A percentile compares a stretch with the other conserved stretches of the same genome.
Evolutionary conservation across 1,284 basidiomycete genomes (phyloP).

Genomic region (Malassezia slooffiae): DNA sequence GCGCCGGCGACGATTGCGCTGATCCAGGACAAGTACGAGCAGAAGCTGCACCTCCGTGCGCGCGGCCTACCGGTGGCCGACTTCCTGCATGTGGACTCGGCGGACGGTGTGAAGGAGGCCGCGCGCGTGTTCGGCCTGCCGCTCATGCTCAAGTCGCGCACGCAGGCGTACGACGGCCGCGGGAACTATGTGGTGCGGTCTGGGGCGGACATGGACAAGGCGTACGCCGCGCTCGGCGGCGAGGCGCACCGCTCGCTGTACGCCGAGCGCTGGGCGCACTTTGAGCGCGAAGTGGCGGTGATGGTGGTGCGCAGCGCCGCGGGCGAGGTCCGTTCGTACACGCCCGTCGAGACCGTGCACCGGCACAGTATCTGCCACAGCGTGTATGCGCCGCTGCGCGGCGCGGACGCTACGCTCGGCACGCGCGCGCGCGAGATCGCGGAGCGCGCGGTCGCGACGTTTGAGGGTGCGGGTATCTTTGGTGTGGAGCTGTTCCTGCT

Average conservation of each 20-base stretch:
- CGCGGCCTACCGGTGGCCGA: conserved; percentile 59
- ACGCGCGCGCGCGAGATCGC: conserved; percentile 67
- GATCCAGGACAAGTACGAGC: conserved; percentile 90
- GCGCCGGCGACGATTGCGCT: conserved; percentile 69
- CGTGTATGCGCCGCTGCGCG: conserved; percentile 64
- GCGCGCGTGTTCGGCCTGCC: conserved; percentile 61
- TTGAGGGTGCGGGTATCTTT: conserved; percentile 83
- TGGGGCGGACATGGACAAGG: conserved; percentile 53
- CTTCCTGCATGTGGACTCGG: conserved; percentile 48
- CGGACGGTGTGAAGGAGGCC: conserved; percentile 15
- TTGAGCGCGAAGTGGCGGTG: conserved; percentile 81
- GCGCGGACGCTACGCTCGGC: conserved; percentile 50
- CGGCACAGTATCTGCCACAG: conserved; percentile 88
- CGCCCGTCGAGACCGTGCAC: conserved; percentile 89
- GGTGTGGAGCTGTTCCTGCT: conserved; percentile 97
- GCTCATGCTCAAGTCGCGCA: conserved; percentile 90
- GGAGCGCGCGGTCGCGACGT: conserved; percentile 66
- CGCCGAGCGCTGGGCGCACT: conserved; percentile 86
- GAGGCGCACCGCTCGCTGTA: conserved; percentile 54
- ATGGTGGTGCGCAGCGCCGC: conserved; percentile 70
- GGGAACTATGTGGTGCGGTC: conserved; percentile 73
- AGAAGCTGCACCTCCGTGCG: conserved; percentile 60
- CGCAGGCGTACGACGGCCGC: conserved; percentile 87
- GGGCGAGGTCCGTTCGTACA: conserved; percentile 73
- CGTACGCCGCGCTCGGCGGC: conserved; percentile 53